Percentiles rank a stretch among this genome's conserved stretches.
Evolutionary conservation across 805 yeast species (phyloP).

Genomic region (Candida easanensis): DNA sequence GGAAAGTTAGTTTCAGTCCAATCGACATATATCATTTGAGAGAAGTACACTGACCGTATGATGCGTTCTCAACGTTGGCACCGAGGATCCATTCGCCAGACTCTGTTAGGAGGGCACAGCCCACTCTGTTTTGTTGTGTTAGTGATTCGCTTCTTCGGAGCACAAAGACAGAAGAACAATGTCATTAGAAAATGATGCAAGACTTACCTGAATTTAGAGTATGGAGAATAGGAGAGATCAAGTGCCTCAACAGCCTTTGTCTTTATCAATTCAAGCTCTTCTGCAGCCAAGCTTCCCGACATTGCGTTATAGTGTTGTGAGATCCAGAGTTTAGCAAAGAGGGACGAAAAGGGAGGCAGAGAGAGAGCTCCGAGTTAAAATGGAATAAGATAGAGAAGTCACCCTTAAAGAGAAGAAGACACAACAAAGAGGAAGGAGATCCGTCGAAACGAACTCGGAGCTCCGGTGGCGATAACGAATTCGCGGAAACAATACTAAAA

Average conservation of each 20-base stretch:
- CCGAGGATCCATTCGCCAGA: slow-evolving; percentile 56
- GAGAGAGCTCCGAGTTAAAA: too few relatives aligned
- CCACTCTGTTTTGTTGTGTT: slow-evolving; percentile 50
- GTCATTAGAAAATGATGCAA: neutral
- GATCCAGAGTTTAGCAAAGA: too few relatives aligned
- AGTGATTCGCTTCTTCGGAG: too few relatives aligned
- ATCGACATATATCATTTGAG: neutral
- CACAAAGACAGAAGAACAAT: too few relatives aligned
- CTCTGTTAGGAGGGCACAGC: slow-evolving; percentile 64
- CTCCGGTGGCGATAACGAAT: too few relatives aligned
- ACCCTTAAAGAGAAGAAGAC: too few relatives aligned
- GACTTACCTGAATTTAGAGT: slow-evolving; percentile 35
- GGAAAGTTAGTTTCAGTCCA: neutral
- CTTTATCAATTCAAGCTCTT: slow-evolving; percentile 29
- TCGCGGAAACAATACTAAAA: too few relatives aligned
- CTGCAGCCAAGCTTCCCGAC: slow-evolving; percentile 16
- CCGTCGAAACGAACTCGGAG: too few relatives aligned
- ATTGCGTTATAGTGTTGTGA: neutral
- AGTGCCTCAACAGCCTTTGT: slow-evolving; percentile 35
- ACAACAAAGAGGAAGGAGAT: too few relatives aligned
- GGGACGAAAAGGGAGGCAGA: too few relatives aligned
- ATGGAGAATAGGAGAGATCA: slow-evolving; percentile 45
- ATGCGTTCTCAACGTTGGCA: slow-evolving; percentile 91
- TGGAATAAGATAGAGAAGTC: too few relatives aligned
- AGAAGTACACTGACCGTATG: slow-evolving; percentile 55